These are phyloP conservation scores for Malassezia slooffiae DNA, from an alignment of 1,284 basidiomycete genomes.

Conservation along the genomic window DNA sequence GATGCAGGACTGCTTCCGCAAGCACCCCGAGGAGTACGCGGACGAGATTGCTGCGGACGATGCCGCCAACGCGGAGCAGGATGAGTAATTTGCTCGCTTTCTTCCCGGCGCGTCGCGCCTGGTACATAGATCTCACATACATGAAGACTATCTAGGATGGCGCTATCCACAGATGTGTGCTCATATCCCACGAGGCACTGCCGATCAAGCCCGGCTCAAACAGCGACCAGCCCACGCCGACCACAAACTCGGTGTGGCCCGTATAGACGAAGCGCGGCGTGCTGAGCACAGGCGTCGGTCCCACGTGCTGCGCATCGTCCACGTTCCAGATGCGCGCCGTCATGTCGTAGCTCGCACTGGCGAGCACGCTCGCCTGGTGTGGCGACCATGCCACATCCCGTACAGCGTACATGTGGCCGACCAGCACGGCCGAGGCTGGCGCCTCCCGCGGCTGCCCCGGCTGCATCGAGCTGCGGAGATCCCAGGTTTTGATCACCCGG, in stretches of 20 bases:
- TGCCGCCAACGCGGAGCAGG: slow-evolving; percentile 23
- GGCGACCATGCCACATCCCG: slow-evolving; percentile 51
- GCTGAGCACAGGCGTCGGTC: slow-evolving; percentile 3
- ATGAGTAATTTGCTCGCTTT: no score
- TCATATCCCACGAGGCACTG: slow-evolving; percentile 79
- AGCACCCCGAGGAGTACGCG: slow-evolving; percentile 86
- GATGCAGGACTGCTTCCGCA: slow-evolving; percentile 97
- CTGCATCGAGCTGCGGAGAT: slow-evolving; percentile 49
- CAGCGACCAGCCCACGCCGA: slow-evolving; percentile 69
- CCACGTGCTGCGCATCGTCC: slow-evolving; percentile 20
- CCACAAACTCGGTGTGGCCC: slow-evolving; percentile 86
- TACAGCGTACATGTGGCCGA: slow-evolving; percentile 51
- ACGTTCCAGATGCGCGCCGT: slow-evolving; percentile 66
- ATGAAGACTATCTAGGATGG: background rate
- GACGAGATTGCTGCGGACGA: slow-evolving; percentile 53
- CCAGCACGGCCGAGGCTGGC: slow-evolving; percentile 22
- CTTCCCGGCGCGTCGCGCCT: no score
- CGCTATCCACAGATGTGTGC: slow-evolving; percentile 58
- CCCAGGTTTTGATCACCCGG: slow-evolving; percentile 68
- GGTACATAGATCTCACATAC: background rate
- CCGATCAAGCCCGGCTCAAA: slow-evolving; percentile 75
- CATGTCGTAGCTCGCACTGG: slow-evolving; percentile 89
- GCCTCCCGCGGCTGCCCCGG: background rate
- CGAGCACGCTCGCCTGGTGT: slow-evolving; percentile 63
- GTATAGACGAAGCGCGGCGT: slow-evolving; percentile 61